phyloP scores from a whole-genome alignment of 2,329 filamentous ascomycete species.

The Pseudocercospora fijiensis region DNA sequence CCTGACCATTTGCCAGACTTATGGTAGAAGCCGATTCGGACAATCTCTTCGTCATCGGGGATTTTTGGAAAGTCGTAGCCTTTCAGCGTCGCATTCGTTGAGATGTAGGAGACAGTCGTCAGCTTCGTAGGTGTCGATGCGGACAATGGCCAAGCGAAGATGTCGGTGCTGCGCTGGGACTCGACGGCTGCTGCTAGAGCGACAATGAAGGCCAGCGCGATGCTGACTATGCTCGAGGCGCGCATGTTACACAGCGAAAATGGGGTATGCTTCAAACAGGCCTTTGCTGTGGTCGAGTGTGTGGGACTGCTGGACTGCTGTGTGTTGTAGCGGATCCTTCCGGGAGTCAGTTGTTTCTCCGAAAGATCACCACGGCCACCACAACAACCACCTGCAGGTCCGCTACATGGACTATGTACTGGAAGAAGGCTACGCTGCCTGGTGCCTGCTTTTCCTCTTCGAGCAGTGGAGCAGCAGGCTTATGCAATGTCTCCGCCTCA shows the following conservation, averaged over 20 bases:
- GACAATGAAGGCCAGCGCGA: slow-evolving; percentile 39
- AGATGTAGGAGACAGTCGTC: slow-evolving; percentile 46
- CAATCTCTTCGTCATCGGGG: slow-evolving; percentile 34
- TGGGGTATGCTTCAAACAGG: not conserved
- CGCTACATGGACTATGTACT: too few species aligned
- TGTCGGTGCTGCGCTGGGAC: slow-evolving; percentile 32
- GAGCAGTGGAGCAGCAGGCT: not conserved
- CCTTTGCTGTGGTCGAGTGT: not conserved
- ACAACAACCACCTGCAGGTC: not conserved
- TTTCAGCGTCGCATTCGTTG: slow-evolving; percentile 42
- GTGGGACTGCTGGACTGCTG: not conserved
- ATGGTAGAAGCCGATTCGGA: slow-evolving; percentile 48
- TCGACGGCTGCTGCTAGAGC: slow-evolving; percentile 33
- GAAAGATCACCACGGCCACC: not conserved
- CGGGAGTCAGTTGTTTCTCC: not conserved
- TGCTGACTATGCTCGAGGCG: slow-evolving; percentile 38
- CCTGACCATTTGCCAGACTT: slow-evolving; percentile 43
- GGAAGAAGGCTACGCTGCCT: not conserved
- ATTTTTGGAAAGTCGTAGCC: slow-evolving; percentile 30
- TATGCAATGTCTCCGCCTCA: not conserved
- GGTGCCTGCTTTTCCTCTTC: not conserved
- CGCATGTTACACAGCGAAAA: slow-evolving; percentile 37
- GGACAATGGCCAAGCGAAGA: slow-evolving; percentile 41
- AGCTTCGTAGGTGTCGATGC: slow-evolving; percentile 41
- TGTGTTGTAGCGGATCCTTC: not conserved